Evolutionary conservation across 768 basidiomycete species (phyloP), one percentile per base, ranked within the genome.

Genomic region (Boletus vermiculosoides): DNA sequence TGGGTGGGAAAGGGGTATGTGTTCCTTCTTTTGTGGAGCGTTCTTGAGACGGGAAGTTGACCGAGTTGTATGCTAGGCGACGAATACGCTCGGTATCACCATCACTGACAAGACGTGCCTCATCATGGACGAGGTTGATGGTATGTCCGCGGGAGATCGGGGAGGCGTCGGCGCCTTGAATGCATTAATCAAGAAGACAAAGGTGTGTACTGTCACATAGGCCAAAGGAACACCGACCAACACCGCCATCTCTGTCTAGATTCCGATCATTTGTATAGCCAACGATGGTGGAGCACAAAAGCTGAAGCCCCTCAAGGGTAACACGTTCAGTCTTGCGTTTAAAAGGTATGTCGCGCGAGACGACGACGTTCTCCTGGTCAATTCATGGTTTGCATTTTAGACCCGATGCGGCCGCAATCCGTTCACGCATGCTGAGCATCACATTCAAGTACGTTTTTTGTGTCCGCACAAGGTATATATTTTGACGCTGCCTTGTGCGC

Each of bases 241-340:
- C 15, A 0, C 44, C 16, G 1, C 11, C 9, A 9, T 36, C 22
- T 18, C 4, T 2, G 12, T 46, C 36, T 55, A 97, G 94, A 84
- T 98, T 48, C 97, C 97, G 0, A 92, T 99, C 61, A 97, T 99
- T 34, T 94, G 96, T 64, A 98, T 99, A 58, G 95, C 94, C 34
- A 99, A 99, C 64, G 97, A 99, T 67, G 78, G 82, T 23, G 79
- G 80, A 1, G 85, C 85, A 20, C 90, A 85, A 62, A 99, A 99
- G 73, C 81, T 99, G n/a, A n/a, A n/a, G n/a, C n/a, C n/a, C n/a
- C n/a, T n/a, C n/a, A n/a, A n/a, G n/a, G n/a, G n/a, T n/a, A n/a
- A n/a, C n/a, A n/a, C n/a, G n/a, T n/a, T n/a, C n/a, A n/a, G n/a
- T n/a, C n/a, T n/a, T n/a, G n/a, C 84, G 1, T 99, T 96, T 78